A percentile compares a stretch with the other conserved stretches of the same genome.
phyloP scores from a whole-genome alignment of 2,329 filamentous ascomycete genomes.

The Exophiala bonariae region DNA sequence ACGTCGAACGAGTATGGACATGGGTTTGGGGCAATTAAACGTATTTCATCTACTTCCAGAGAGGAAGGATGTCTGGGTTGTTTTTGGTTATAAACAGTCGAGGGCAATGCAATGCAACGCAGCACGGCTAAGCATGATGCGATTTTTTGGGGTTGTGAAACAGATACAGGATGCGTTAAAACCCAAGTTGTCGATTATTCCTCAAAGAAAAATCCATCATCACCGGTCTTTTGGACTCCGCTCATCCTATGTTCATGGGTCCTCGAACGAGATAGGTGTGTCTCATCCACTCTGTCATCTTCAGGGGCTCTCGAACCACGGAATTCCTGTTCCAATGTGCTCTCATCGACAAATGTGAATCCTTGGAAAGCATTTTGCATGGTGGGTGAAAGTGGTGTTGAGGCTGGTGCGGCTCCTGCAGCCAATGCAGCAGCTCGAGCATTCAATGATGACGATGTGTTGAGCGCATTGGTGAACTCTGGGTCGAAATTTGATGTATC shows the following conservation, averaged over 20 bases:
- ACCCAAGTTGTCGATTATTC: slow-evolving; percentile 11
- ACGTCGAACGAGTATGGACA: no score
- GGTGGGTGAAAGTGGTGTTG: slow-evolving; percentile 88
- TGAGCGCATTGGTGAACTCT: slow-evolving; percentile 93
- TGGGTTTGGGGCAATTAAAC: no score
- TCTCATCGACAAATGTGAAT: slow-evolving; percentile 99
- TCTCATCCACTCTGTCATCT: slow-evolving; percentile 34
- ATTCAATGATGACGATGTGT: slow-evolving; percentile 83
- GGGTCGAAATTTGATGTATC: slow-evolving; percentile 99
- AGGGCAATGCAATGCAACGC: no score
- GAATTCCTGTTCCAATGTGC: slow-evolving; percentile 84
- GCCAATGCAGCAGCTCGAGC: slow-evolving; percentile 85
- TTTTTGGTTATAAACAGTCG: no score
- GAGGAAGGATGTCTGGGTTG: no score
- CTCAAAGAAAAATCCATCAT: slow-evolving; percentile 27
- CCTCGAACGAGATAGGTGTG: slow-evolving; percentile 19
- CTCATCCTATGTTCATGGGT: slow-evolving; percentile 41
- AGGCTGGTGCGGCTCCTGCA: slow-evolving; percentile 76
- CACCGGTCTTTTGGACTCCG: slow-evolving; percentile 40
- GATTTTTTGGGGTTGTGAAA: no score
- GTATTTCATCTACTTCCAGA: no score
- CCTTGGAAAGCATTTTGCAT: slow-evolving; percentile 98
- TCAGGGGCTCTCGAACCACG: slow-evolving; percentile 40
- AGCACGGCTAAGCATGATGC: no score
- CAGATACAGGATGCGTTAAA: not conserved